A percentile compares a stretch with the other conserved stretches of the same genome.
Conservation (phyloP, 2,329 filamentous ascomycete genomes). For the Xylaria sp. region DNA sequence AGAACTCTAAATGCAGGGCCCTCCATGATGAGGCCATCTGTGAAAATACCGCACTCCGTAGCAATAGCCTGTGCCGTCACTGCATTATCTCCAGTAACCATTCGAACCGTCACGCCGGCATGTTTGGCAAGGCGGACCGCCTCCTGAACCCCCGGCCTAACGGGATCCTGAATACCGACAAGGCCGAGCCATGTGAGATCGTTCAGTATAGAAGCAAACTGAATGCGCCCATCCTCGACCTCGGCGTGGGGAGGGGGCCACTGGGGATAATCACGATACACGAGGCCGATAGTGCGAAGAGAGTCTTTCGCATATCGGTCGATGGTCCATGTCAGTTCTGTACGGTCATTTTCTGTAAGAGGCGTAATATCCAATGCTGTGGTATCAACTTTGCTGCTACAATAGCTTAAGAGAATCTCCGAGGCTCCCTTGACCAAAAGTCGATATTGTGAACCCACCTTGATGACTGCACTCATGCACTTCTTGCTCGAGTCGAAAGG, state of each 20-base stretch:
- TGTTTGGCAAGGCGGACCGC: constrained; percentile 74
- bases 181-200: constrained; percentile 79
- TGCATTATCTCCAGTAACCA: constrained; percentile 81
- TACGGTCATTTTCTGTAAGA: constrained; percentile 67
- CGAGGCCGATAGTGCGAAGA: constrained; percentile 78
- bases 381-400: constrained; percentile 50
- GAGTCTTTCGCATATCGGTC: constrained; percentile 73
- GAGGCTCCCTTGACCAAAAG: constrained; percentile 67
- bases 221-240: constrained; percentile 69
- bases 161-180: constrained; percentile 80
- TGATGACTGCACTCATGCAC: constrained; percentile 67
- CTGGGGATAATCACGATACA: constrained; percentile 77
- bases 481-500: constrained; percentile 67
- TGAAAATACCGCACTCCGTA: constrained; percentile 76
- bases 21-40: constrained; percentile 73
- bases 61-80: constrained; percentile 80
- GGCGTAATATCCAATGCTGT: constrained; percentile 57
- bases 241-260: constrained; percentile 77
- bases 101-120: constrained; percentile 77
- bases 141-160: constrained; percentile 73
- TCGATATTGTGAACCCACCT: constrained; percentile 59
- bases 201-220: constrained; percentile 71
- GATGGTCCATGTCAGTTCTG: constrained; percentile 65
- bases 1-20: constrained; percentile 74
- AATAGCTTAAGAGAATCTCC: constrained; percentile 63